Percentiles rank a stretch among this genome's conserved stretches.
phyloP scores from a whole-genome alignment of 257 asterid genomes.

The Plectranthus barbatus region DNA sequence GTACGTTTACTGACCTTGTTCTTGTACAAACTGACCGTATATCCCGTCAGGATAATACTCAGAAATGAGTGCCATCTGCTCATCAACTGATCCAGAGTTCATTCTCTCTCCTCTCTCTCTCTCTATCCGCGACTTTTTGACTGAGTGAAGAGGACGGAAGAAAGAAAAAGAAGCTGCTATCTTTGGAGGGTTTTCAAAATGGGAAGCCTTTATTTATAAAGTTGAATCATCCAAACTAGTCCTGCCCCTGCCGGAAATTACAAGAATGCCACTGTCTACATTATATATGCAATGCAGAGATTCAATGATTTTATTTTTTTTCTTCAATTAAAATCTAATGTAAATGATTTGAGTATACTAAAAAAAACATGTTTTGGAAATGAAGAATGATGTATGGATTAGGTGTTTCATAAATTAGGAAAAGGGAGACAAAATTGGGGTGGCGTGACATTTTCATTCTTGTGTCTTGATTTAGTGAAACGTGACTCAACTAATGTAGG shows the following conservation, averaged over 20 bases:
- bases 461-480: slow-evolving; percentile 25
- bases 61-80: slow-evolving; percentile 44
- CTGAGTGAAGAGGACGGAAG: neutral
- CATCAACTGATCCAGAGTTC: slow-evolving; percentile 31
- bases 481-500: slow-evolving; percentile 26
- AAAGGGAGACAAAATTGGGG: neutral
- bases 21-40: neutral
- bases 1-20: slow-evolving; percentile 11
- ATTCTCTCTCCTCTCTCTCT: neutral
- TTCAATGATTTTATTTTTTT: too few relatives aligned
- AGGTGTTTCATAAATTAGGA: slow-evolving; percentile 26
- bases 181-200: slow-evolving; percentile 8
- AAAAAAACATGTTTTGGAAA: neutral
- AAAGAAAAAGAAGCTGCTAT: neutral
- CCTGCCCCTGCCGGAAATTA: slow-evolving; percentile 11
- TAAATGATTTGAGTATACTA: too few relatives aligned
- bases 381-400: neutral
- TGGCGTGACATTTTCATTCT: neutral
- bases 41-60: slow-evolving; percentile 21
- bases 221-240: slow-evolving; percentile 7
- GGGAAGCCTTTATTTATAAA: slow-evolving; percentile 39
- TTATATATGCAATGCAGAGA: neutral
- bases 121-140: neutral
- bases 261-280: slow-evolving; percentile 22
- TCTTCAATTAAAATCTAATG: too few relatives aligned